Evolutionary conservation across 2,329 filamentous ascomycete species (phyloP).

Genomic region (Talaromyces piceae): DNA sequence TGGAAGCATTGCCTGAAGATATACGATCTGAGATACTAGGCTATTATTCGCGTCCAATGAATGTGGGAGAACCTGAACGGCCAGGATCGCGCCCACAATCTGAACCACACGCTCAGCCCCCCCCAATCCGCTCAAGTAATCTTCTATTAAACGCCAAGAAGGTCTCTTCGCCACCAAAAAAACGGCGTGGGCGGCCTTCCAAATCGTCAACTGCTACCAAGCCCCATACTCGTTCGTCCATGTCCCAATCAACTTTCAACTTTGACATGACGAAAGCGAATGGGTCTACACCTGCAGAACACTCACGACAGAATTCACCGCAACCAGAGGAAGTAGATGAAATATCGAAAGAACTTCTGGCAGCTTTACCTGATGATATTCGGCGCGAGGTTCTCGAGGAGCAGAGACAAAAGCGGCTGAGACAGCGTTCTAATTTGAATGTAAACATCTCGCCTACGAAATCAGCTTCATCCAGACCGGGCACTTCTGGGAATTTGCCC

Average conservation of each 20-base stretch:
- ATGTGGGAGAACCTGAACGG: conserved; percentile 21
- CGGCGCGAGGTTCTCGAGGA: conserved; percentile 71
- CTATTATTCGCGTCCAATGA: conserved; percentile 49
- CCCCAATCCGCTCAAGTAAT: neutral
- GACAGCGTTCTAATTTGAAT: conserved; percentile 45
- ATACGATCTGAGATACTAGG: conserved; percentile 76
- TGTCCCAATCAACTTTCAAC: conserved; percentile 69
- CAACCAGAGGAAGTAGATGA: conserved; percentile 23
- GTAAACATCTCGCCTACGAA: conserved; percentile 14
- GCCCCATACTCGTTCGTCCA: conserved; percentile 48
- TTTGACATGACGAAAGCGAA: conserved; percentile 25
- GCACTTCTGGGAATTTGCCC: conserved; percentile 12
- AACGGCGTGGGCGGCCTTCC: conserved; percentile 46
- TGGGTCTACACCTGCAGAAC: conserved; percentile 11
- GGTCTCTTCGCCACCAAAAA: conserved; percentile 60
- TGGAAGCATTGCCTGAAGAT: conserved; percentile 75
- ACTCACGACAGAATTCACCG: conserved; percentile 20
- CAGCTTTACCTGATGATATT: conserved; percentile 74
- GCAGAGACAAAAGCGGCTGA: conserved; percentile 55
- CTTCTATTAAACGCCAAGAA: conserved; percentile 27
- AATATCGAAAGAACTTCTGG: conserved; percentile 66
- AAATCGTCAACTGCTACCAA: conserved; percentile 30
- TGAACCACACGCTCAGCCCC: conserved; percentile 30
- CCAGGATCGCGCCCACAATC: conserved; percentile 18
- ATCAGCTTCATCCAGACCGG: conserved; percentile 11